These are phyloP conservation scores for Trametes coccinea DNA, from an alignment of 768 basidiomycete species.

Conservation along the genomic window DNA sequence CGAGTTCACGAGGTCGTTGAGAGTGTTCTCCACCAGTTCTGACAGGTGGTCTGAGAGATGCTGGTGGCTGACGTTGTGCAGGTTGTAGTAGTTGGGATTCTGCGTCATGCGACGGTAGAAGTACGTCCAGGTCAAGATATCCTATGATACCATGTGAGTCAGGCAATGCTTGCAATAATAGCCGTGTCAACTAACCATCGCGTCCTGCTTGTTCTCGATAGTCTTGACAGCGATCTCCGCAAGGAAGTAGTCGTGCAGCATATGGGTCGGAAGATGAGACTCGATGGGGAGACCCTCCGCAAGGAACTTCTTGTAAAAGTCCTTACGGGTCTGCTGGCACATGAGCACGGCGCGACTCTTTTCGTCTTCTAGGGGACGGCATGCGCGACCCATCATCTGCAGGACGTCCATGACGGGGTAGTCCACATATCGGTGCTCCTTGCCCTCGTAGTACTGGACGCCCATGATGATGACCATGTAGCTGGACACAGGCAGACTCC, in stretches of 20 bases:
- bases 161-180: neutral
- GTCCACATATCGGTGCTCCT: slow-evolving; percentile 97
- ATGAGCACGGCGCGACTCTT: slow-evolving; percentile 93
- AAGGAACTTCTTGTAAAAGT: slow-evolving; percentile 99
- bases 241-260: slow-evolving; percentile 95
- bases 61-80: slow-evolving; percentile 94
- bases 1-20: slow-evolving; percentile 88
- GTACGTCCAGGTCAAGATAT: slow-evolving; percentile 98
- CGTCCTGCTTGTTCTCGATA: slow-evolving; percentile 98
- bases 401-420: slow-evolving; percentile 98
- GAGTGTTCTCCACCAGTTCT: slow-evolving; percentile 91
- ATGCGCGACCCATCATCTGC: slow-evolving; percentile 99
- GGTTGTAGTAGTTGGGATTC: slow-evolving; percentile 93
- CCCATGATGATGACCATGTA: slow-evolving; percentile 99
- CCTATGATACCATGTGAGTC: slow-evolving; percentile 42
- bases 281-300: slow-evolving; percentile 98
- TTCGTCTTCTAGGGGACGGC: slow-evolving; percentile 84
- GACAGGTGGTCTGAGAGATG: slow-evolving; percentile 95
- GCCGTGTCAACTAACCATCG: slow-evolving; percentile 57
- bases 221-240: slow-evolving; percentile 98
- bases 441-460: slow-evolving; percentile 95
- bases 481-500: slow-evolving; percentile 90
- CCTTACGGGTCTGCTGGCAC: slow-evolving; percentile 97
- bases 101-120: slow-evolving; percentile 98
- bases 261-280: slow-evolving; percentile 86